These are phyloP conservation scores for Mycena indigotica DNA, from an alignment of 768 basidiomycete species.

Conservation along the genomic window DNA sequence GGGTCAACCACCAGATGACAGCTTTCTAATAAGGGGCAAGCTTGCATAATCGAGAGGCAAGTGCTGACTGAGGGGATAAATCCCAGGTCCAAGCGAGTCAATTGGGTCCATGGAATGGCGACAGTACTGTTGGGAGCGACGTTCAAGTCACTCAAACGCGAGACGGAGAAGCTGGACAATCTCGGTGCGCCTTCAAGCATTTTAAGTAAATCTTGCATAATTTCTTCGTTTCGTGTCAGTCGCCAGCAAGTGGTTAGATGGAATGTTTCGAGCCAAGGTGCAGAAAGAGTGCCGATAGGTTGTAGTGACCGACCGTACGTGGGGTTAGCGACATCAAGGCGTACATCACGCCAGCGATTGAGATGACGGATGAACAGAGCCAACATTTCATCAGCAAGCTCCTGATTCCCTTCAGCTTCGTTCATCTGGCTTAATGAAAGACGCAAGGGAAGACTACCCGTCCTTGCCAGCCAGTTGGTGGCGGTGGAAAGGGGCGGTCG, in stretches of 20 bases:
- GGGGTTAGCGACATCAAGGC: constrained; percentile 35
- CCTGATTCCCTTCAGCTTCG: constrained; percentile 33
- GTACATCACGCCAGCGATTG: constrained; percentile 35
- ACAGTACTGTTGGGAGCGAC: constrained; percentile 27
- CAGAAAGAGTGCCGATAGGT: constrained; percentile 23
- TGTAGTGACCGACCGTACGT: constrained; percentile 27
- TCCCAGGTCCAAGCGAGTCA: constrained; percentile 26
- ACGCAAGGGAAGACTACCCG: constrained; percentile 34
- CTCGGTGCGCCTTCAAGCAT: constrained; percentile 33
- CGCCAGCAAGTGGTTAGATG: constrained; percentile 31
- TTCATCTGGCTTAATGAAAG: constrained; percentile 36
- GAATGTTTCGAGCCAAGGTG: constrained; percentile 35
- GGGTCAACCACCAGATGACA: constrained; percentile 34
- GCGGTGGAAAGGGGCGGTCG: constrained; percentile 33
- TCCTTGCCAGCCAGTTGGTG: constrained; percentile 36
- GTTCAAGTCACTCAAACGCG: constrained; percentile 33
- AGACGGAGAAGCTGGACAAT: constrained; percentile 33
- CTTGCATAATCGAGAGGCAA: constrained; percentile 31
- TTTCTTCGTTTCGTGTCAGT: constrained; percentile 28
- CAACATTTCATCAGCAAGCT: constrained; percentile 31
- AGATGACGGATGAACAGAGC: constrained; percentile 34
- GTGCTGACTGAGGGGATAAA: constrained; percentile 23
- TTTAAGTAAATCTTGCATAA: constrained; percentile 33
- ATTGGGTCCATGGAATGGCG: constrained; percentile 36
- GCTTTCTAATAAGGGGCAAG: constrained; percentile 30